Evolutionary conservation across 2,329 filamentous ascomycete species (phyloP).

Genomic region (Colletotrichum somersetense): DNA sequence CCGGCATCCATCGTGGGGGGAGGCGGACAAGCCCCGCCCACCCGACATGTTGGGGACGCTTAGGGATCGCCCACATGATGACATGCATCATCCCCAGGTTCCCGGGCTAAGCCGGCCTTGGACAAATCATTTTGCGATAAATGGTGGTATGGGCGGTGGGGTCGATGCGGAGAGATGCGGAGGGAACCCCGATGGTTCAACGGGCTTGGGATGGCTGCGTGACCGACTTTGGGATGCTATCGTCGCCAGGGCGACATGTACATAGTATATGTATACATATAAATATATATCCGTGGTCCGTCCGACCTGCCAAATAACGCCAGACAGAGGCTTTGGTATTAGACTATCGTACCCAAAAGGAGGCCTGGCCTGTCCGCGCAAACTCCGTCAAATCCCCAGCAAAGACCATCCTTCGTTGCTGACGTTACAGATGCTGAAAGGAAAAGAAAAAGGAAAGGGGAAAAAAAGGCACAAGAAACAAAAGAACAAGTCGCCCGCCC

Average conservation of each 20-base stretch:
- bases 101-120: background rate
- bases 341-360: constrained; percentile 39
- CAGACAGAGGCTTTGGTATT: constrained; percentile 28
- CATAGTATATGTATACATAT: background rate
- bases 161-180: background rate
- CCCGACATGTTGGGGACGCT: background rate
- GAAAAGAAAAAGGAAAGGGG: background rate
- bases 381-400: constrained; percentile 30
- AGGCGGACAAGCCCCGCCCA: background rate
- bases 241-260: background rate
- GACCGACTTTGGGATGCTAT: background rate
- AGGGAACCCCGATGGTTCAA: constrained; percentile 4
- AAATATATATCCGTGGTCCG: background rate
- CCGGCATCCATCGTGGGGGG: no score
- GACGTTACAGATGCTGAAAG: constrained; percentile 15
- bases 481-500: constrained; percentile 9
- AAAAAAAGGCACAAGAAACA: constrained; percentile 1
- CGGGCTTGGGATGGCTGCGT: background rate
- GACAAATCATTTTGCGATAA: background rate
- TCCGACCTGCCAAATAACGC: constrained; percentile 7
- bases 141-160: background rate
- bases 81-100: constrained; percentile 4
- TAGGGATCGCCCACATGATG: background rate
- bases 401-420: constrained; percentile 22
- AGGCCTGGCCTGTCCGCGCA: constrained; percentile 23